Conservation (phyloP, 2,329 filamentous ascomycete species). For the Pestalotiopsis sp. region DNA sequence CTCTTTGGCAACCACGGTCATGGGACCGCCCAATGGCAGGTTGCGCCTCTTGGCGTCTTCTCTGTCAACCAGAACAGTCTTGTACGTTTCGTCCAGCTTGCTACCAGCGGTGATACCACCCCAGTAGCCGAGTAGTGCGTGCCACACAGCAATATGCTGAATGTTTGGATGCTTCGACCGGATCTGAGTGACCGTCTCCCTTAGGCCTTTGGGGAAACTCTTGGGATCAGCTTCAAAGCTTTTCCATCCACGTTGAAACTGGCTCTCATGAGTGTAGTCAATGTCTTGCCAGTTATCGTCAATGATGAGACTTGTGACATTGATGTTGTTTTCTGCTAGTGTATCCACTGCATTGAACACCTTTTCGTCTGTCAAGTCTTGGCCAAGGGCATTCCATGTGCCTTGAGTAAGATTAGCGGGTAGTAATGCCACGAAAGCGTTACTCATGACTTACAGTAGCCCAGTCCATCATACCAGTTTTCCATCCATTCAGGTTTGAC, state of each 20-base stretch:
- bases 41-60: conserved; percentile 49
- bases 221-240: conserved; percentile 83
- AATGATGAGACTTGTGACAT: conserved; percentile 85
- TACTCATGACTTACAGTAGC: conserved; percentile 69
- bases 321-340: conserved; percentile 72
- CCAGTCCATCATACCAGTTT: conserved; percentile 89
- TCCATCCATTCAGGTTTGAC: conserved; percentile 72
- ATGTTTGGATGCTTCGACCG: conserved; percentile 71
- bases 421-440: neutral
- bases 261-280: conserved; percentile 50
- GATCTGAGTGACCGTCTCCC: conserved; percentile 69
- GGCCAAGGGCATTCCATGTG: conserved; percentile 94
- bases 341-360: conserved; percentile 75
- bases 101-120: conserved; percentile 80
- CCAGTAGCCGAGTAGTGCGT: conserved; percentile 88
- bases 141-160: conserved; percentile 89
- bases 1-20: conserved; percentile 73
- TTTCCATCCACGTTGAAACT: conserved; percentile 69
- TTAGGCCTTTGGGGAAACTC: conserved; percentile 80
- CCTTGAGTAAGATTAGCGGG: conserved; percentile 39
- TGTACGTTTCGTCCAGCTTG: conserved; percentile 75
- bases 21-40: conserved; percentile 60
- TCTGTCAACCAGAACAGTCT: conserved; percentile 65
- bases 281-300: conserved; percentile 96
- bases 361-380: conserved; percentile 78